Percentiles rank a stretch among this genome's conserved stretches.
phyloP scores from a whole-genome alignment of 106 monocot species.

The Dendrobium nobile region DNA sequence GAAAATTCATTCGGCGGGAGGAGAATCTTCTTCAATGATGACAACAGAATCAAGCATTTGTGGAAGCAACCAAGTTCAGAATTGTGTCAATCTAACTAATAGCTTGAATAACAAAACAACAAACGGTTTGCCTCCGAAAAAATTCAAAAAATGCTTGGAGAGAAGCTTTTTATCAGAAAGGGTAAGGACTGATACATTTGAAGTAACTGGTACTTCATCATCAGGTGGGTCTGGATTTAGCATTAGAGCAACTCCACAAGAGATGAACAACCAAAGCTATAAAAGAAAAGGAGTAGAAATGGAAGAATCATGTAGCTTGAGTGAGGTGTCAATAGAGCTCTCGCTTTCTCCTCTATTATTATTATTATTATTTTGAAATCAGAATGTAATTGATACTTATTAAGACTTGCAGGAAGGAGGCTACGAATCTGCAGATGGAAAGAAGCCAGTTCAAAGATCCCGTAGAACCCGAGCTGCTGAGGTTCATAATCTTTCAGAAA shows the following conservation, averaged over 20 bases:
- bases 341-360: not conserved
- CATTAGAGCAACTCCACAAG: not conserved
- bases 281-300: slow-evolving; percentile 10
- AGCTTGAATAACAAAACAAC: not conserved
- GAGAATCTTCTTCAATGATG: slow-evolving; percentile 2
- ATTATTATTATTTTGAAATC: not conserved
- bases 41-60: not conserved
- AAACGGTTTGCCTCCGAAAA: not conserved
- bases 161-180: not conserved
- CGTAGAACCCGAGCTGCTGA: slow-evolving; percentile 30
- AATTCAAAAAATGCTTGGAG: not conserved
- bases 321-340: slow-evolving; percentile 2
- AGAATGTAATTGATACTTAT: not conserved
- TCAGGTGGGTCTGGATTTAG: slow-evolving; percentile 8
- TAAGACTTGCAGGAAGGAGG: not conserved
- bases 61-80: slow-evolving; percentile 8
- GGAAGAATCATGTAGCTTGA: slow-evolving; percentile 5
- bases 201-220: slow-evolving; percentile 5
- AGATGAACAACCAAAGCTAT: not conserved
- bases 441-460: slow-evolving; percentile 7
- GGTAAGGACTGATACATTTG: not conserved
- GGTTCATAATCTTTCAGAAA: slow-evolving; percentile 53
- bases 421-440: slow-evolving; percentile 5
- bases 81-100: not conserved
- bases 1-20: not conserved